Base-by-base conservation (phyloP, 148 eudicot genomes). In the Silene uniflora region DNA sequence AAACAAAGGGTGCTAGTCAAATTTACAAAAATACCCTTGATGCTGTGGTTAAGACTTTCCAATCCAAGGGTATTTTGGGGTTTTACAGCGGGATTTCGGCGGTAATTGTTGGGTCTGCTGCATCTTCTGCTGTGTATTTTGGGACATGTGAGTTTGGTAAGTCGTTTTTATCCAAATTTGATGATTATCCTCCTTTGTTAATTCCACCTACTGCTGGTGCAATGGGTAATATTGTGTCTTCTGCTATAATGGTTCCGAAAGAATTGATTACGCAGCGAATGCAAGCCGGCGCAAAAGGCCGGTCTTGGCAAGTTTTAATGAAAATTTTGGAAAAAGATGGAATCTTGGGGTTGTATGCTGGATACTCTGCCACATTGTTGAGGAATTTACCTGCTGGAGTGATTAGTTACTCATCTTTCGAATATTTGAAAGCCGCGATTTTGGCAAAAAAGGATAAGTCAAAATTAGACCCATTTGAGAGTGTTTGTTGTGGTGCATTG, bases 81-180 rank as follows among this genome's bases (percentile, higher is more conserved):
- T 94, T 94, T 78, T 91, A 94, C 23, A 85, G 89, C 17, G 97
- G 98, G 7, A 84, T 94, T 47, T 94, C 98, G 0, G 98, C 97
- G 5, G 98, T 89, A 0, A 85, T 93, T 64, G 91, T 93, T 0
- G 98, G 97, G 19, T 94, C 98, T 0, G 83, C 98, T 0, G 80
- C 79, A 10, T 91, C 96, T 0, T 94, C 97, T 4, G 96, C 98
- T 19, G 85, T 94, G 32, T 94, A 94, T 67, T 94, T 94, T 52
- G 97, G 97, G 21, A 91, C 98, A 6, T 94, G 98, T 77, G 98
- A 94, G 76, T 90, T 94, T 73, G 95, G 95, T 1, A 94, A 94
- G 46, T 94, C 97, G 0, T 21, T 93, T 69, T 80, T 93, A 67
- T 85, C 95, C 0, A 88, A 85, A 80, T 46, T 90, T 7, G 88